A percentile compares a stretch with the other conserved stretches of the same genome.
Evolutionary conservation across 352 stramenopile genomes (phyloP).

Genomic region (Thraustotheca clavata): DNA sequence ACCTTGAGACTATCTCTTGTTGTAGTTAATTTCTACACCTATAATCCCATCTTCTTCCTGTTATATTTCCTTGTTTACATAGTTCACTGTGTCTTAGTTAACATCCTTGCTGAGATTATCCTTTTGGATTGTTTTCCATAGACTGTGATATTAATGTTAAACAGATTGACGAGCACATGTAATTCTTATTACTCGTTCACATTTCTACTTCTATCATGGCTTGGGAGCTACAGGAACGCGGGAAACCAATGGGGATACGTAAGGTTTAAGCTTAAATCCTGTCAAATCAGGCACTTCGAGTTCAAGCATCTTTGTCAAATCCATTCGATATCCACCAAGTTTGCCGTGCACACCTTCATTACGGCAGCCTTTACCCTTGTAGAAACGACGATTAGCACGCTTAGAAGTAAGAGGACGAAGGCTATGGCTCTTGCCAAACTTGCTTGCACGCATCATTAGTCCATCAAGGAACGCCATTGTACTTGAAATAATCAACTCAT

Average conservation of each 20-base stretch:
- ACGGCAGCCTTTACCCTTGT: slow-evolving; percentile 92
- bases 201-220: no score
- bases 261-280: slow-evolving; percentile 87
- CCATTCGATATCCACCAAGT: slow-evolving; percentile 86
- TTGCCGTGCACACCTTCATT: slow-evolving; percentile 90
- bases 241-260: slow-evolving; percentile 60
- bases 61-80: no score
- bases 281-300: slow-evolving; percentile 91
- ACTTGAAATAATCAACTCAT: neutral
- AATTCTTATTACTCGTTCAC: no score
- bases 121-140: no score
- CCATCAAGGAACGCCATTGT: slow-evolving; percentile 71
- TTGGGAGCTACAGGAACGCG: slow-evolving; percentile 17
- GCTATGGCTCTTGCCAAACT: slow-evolving; percentile 77
- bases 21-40: neutral
- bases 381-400: slow-evolving; percentile 91
- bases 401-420: slow-evolving; percentile 89
- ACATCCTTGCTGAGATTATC: no score
- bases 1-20: neutral
- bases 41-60: no score
- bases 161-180: no score
- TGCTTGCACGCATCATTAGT: slow-evolving; percentile 72
- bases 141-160: no score
- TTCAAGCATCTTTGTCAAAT: slow-evolving; percentile 86
- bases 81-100: no score